Base-by-base conservation (phyloP, 306 rosid genomes). In the Quercus engelmannii region DNA sequence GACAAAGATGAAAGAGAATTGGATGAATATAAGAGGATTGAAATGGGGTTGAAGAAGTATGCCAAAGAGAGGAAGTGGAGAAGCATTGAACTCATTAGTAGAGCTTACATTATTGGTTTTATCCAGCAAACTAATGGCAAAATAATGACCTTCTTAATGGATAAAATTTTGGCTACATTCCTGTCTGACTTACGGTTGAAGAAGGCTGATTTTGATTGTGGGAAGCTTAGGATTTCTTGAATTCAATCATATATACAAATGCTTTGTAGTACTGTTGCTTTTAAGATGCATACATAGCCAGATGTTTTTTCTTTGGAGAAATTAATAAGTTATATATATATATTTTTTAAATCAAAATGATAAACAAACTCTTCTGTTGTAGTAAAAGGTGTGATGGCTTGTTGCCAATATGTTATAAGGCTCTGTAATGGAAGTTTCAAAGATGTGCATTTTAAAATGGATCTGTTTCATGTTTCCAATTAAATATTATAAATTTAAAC, bases 51-150 rank as follows among this genome's bases (percentile, higher is more conserved):
- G 86, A 90, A 76, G 68, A 93, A 86, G 81, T 93, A 86, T 76
- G 91, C 88, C 5, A 74, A 77, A 0, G 88, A 87, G 76, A 90
- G 98, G 83, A 84, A 73, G 85, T 91, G 97, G 95, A 85, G 82
- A 25, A 74, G 93, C 77, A 74, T 90, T 84, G 83, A 84, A 64
- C 80, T 91, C 11, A 76, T 85, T 25, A 12, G 51, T 58, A 64
- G 86, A 23, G 38, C 92, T 82, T 85, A 86, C 75, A 12, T 89
- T n/a, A 80, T 81, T 58, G 95, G 97, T 74, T 49, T 13, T 64
- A 28, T 91, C 55, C 89, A 82, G 33, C 77, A 82, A 57, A 57
- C 78, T 75, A 31, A 82, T 76, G 89, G 83, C 17, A 81, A 57
- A 70, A 18, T 85, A 6, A 46, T 81, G 19, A 69, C 52, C 9